Evolutionary conservation across 208 protist genomes (phyloP).

Genomic region (Wallacemonas rigidus): DNA sequence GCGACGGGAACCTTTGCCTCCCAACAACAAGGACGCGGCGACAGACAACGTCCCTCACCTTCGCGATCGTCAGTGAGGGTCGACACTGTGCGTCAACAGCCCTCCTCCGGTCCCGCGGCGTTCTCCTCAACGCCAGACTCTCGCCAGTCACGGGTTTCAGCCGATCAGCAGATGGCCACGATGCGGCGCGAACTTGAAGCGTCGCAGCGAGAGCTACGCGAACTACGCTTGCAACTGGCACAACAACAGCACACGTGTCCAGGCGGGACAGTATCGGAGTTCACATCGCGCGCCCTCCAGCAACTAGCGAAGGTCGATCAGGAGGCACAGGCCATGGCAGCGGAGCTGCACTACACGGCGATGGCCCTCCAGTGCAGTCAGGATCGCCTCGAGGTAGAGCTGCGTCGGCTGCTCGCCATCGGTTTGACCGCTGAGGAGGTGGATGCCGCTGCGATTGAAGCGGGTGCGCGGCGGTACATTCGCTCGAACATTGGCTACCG

Average conservation of each 20-base stretch:
- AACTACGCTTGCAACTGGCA: constrained; percentile 60
- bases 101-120: background rate
- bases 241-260: constrained; percentile 14
- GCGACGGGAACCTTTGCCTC: no score
- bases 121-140: background rate
- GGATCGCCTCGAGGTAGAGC: constrained; percentile 72
- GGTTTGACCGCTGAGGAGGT: constrained; percentile 43
- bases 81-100: background rate
- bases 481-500: constrained; percentile 79
- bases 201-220: constrained; percentile 45
- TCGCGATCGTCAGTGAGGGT: no score
- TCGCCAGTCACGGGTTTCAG: background rate
- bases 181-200: constrained; percentile 28
- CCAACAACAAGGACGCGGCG: no score
- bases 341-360: constrained; percentile 70
- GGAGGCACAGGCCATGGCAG: constrained; percentile 48
- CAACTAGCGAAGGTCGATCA: constrained; percentile 48
- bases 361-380: constrained; percentile 68
- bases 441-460: constrained; percentile 71
- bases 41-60: no score
- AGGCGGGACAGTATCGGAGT: background rate
- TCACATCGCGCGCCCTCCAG: constrained; percentile 27
- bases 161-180: background rate
- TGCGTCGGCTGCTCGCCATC: constrained; percentile 66
- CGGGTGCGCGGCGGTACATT: constrained; percentile 69